Conservation (phyloP, 768 basidiomycete genomes). For the Termitomyces sp. region DNA sequence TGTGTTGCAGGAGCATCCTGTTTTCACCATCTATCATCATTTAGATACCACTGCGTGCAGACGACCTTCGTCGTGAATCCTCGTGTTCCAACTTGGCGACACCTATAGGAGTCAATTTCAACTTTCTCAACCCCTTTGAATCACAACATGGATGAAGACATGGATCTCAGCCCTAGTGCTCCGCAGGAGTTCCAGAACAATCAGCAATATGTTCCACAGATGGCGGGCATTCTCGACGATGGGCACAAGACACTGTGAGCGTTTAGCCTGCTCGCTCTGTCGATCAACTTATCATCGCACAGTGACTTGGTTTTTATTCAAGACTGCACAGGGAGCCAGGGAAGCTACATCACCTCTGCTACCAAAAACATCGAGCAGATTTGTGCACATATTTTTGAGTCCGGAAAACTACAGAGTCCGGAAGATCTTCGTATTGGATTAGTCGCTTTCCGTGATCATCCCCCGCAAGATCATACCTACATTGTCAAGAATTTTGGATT, state of each 20-base stretch:
- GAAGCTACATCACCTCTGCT: constrained; percentile 87
- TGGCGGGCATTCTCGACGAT: constrained; percentile 21
- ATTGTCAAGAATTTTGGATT: constrained; percentile 93
- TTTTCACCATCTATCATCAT: constrained; percentile 22
- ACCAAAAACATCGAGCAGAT: constrained; percentile 97
- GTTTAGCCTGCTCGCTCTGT: constrained; percentile 11
- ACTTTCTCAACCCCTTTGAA: constrained; percentile 8
- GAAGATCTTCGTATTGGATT: constrained; percentile 92
- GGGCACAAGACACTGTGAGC: constrained; percentile 75
- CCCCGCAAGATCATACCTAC: constrained; percentile 95
- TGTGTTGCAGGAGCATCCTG: constrained; percentile 6
- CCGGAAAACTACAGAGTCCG: constrained; percentile 78
- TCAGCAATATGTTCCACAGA: constrained; percentile 26
- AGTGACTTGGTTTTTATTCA: constrained; percentile 95
- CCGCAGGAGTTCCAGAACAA: constrained; percentile 31
- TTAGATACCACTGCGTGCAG: constrained; percentile 7
- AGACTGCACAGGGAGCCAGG: constrained; percentile 92
- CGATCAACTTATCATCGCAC: constrained; percentile 12
- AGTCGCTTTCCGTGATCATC: constrained; percentile 94
- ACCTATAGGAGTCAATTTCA: constrained; percentile 10
- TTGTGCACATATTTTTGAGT: constrained; percentile 90
- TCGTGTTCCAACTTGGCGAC: constrained; percentile 1
- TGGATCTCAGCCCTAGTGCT: constrained; percentile 51
- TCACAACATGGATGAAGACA: constrained; percentile 70
- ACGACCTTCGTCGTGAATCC: not conserved